phyloP scores from a whole-genome alignment of 2,329 filamentous ascomycete species.

The Fusarium stilboides region DNA sequence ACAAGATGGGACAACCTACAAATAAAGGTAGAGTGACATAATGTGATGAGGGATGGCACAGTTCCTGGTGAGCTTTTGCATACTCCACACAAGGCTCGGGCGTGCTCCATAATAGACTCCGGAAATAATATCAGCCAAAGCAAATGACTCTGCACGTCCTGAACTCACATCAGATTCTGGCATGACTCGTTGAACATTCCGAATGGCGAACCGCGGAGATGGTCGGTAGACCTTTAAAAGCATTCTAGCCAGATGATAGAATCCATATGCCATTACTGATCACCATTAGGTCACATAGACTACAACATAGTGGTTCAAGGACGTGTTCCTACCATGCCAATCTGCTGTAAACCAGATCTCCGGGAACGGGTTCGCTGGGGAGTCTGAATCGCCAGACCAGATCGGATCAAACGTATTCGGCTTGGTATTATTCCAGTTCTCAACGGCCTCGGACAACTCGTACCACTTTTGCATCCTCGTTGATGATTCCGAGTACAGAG shows the following conservation, averaged over 20 bases:
- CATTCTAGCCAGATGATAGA: slow-evolving; percentile 16
- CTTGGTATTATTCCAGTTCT: slow-evolving; percentile 15
- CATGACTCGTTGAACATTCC: not conserved
- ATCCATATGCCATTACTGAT: slow-evolving; percentile 16
- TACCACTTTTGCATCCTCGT: slow-evolving; percentile 14
- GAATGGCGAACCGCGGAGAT: slow-evolving; percentile 14
- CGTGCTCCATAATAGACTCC: slow-evolving; percentile 19
- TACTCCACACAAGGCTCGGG: slow-evolving; percentile 12
- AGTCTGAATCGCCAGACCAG: not conserved
- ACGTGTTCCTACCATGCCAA: slow-evolving; percentile 12
- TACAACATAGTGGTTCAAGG: not conserved
- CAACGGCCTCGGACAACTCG: slow-evolving; percentile 13
- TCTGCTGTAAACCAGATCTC: slow-evolving; percentile 19
- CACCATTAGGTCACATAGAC: not conserved
- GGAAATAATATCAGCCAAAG: not conserved
- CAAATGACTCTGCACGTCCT: no score
- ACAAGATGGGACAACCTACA: not conserved
- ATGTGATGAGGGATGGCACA: slow-evolving; percentile 17
- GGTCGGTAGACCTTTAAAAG: slow-evolving; percentile 14
- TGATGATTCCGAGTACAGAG: slow-evolving; percentile 3
- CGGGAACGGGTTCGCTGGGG: not conserved
- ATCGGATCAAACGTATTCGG: slow-evolving; percentile 15
- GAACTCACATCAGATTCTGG: slow-evolving; percentile 4
- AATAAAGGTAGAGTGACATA: slow-evolving; percentile 24
- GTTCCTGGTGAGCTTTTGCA: slow-evolving; percentile 17